Conservation (phyloP, 345 rosid species). For the Corchorus olitorius region DNA sequence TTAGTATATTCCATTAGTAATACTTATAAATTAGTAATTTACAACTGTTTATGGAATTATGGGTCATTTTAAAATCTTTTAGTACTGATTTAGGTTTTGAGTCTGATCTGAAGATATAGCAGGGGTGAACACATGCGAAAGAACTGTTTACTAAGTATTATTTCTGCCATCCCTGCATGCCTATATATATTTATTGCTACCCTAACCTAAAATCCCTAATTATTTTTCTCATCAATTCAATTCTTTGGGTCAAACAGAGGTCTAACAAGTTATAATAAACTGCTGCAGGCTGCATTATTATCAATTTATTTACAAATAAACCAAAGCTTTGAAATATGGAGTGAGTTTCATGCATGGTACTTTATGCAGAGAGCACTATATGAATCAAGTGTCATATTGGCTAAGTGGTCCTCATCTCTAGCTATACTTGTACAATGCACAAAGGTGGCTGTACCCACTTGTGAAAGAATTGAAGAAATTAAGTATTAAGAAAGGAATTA, state of each 20-base stretch:
- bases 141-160: not conserved
- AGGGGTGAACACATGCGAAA: constrained; percentile 5
- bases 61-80: not conserved
- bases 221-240: not conserved
- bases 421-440: constrained; percentile 7
- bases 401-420: constrained; percentile 32
- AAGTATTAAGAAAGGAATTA: not conserved
- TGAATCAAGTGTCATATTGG: constrained; percentile 28
- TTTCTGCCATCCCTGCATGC: not conserved
- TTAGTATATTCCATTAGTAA: not conserved
- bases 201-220: not conserved
- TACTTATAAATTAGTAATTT: not conserved
- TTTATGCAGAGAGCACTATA: constrained; percentile 22
- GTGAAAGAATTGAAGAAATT: not conserved
- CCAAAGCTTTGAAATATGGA: not conserved
- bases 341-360: constrained; percentile 4
- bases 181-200: not conserved
- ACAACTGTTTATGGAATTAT: constrained; percentile 8
- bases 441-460: constrained; percentile 26
- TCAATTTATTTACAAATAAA: not conserved
- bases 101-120: not conserved
- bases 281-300: no score
- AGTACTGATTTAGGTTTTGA: constrained; percentile 13
- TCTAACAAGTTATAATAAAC: no score
- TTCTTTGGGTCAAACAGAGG: not conserved